phyloP scores from a whole-genome alignment of 2,329 filamentous ascomycete genomes.

The Beauveria pseudobassiana region DNA sequence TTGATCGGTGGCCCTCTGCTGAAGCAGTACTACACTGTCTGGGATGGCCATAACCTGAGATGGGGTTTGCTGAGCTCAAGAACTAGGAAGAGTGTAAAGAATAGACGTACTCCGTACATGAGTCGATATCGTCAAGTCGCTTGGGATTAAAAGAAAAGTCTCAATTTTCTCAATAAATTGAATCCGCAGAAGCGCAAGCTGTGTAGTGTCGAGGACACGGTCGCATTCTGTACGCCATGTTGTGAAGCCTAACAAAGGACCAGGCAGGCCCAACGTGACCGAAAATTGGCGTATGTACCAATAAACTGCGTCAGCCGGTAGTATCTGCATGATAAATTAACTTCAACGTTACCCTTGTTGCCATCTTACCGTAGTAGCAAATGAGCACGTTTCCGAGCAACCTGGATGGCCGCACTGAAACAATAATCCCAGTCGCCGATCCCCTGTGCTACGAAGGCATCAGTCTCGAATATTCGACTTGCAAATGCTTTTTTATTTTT shows the following conservation, averaged over 20 bases:
- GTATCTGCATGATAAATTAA: neutral
- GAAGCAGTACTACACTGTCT: slow-evolving; percentile 29
- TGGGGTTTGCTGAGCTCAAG: slow-evolving; percentile 20
- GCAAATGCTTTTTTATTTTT: neutral
- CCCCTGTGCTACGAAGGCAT: neutral
- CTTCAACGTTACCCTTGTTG: neutral
- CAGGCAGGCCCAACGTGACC: neutral
- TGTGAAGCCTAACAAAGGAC: neutral
- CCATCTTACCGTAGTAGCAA: neutral
- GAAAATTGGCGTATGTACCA: neutral
- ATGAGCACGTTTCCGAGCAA: slow-evolving; percentile 4
- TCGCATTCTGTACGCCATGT: neutral
- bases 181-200: too few relatives aligned
- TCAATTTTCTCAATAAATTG: neutral
- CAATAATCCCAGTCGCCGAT: neutral
- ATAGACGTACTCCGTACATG: neutral
- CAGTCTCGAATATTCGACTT: neutral
- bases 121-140: too few relatives aligned
- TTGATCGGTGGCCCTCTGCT: slow-evolving; percentile 26
- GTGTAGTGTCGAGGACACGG: neutral
- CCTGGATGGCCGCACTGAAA: slow-evolving; percentile 4
- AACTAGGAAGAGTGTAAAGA: neutral
- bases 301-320: neutral
- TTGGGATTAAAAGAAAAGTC: neutral
- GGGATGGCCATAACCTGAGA: slow-evolving; percentile 22